Evolutionary conservation across 1,284 basidiomycete genomes (phyloP).

Genomic region (Cystobasidium sp.): DNA sequence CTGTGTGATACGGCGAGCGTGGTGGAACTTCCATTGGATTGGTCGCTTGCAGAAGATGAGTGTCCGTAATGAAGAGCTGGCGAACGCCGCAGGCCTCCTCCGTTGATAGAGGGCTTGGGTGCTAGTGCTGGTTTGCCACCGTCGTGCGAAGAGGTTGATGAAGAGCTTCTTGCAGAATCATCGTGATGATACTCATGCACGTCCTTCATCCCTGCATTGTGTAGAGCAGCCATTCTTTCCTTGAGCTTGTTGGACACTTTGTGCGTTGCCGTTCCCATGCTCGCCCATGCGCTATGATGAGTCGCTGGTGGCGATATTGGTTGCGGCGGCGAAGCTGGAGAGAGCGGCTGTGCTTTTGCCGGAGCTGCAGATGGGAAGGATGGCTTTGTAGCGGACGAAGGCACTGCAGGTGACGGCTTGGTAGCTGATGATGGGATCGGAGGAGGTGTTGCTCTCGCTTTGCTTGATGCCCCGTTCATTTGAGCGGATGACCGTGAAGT

Average conservation of each 20-base stretch:
- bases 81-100: background rate
- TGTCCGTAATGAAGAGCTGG: slow-evolving; percentile 2
- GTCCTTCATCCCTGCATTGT: slow-evolving; percentile 40
- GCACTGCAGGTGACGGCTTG: slow-evolving; percentile 2
- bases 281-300: slow-evolving; percentile 1
- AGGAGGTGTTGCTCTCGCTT: slow-evolving; percentile 20
- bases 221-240: slow-evolving; percentile 39
- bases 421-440: slow-evolving; percentile 27
- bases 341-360: background rate
- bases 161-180: background rate
- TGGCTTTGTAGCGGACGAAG: slow-evolving; percentile 4
- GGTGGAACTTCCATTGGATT: background rate
- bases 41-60: background rate
- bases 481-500: background rate
- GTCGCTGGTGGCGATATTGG: background rate
- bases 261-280: slow-evolving; percentile 12
- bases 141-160: background rate
- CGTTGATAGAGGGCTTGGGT: slow-evolving; percentile 5
- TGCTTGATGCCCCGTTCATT: background rate
- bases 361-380: background rate
- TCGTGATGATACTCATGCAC: slow-evolving; percentile 1
- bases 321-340: slow-evolving; percentile 7
- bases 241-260: slow-evolving; percentile 26
- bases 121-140: slow-evolving; percentile 20
- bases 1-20: no score